These are phyloP conservation scores for Aeminium ludgeri DNA, from an alignment of 495 filamentous ascomycete genomes.

Conservation along the genomic window DNA sequence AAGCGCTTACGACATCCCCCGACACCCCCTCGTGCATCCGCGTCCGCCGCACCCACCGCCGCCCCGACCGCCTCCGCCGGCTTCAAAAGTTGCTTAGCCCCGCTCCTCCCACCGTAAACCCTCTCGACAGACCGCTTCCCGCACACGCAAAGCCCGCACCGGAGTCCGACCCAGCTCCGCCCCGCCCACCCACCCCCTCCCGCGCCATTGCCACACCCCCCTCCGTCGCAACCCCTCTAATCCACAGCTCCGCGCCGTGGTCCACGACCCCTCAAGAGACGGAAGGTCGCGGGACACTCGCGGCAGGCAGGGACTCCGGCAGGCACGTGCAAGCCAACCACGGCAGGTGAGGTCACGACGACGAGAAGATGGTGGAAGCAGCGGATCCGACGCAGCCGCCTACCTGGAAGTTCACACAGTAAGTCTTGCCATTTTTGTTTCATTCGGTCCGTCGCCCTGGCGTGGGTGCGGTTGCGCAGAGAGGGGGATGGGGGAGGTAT, in stretches of 20 bases:
- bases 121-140: too few species aligned
- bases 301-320: slow-evolving; percentile 3
- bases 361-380: slow-evolving; percentile 70
- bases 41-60: too few species aligned
- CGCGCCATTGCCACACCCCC: background rate
- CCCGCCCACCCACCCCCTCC: background rate
- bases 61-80: too few species aligned
- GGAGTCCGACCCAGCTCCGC: too few species aligned
- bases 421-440: slow-evolving; percentile 31
- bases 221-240: background rate
- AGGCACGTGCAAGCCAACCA: too few species aligned
- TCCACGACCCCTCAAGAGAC: background rate
- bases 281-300: background rate
- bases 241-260: background rate
- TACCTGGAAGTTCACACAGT: slow-evolving; percentile 99
- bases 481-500: background rate
- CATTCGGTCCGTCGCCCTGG: slow-evolving; percentile 6
- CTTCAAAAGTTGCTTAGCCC: too few species aligned
- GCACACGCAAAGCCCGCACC: too few species aligned
- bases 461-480: background rate
- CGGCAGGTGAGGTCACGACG: background rate
- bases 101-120: too few species aligned
- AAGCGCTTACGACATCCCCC: too few species aligned
- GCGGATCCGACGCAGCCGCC: slow-evolving; percentile 69
- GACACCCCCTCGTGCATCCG: too few species aligned